Base-by-base conservation (phyloP, 2,329 filamentous ascomycete species). In the Ophiostoma ulmi region DNA sequence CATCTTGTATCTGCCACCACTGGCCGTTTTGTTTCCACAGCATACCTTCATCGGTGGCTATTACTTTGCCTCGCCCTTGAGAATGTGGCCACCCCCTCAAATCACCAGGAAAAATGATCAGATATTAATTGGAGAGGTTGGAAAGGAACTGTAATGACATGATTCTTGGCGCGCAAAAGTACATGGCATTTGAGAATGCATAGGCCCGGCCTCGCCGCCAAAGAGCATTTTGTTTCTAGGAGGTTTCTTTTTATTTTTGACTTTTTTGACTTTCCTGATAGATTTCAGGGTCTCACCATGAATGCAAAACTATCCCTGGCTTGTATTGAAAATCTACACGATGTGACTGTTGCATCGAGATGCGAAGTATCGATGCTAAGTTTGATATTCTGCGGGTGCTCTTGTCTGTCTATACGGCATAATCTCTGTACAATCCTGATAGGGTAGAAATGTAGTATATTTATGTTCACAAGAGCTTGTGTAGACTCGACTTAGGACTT, bases 91-190 rank as follows among this genome's bases (percentile, higher is more conserved):
- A 26, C 31, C 35, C 14, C 13, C 2, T 35, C 11, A 17, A 5
- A 7, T 22, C 7, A 11, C 13, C 5, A 31, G 13, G 55, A 17
- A 13, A 4, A 63, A 5, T 17, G 14, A 35, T 63, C 5, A 13
- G 5, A 14, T 63, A 63, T 35, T 26, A 63, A 63, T 36, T 31
- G 58, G 58, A 63, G 26, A 63, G 58, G 58, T 35, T 63, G 11
- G 26, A 1, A 35, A 17, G 58, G 14, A 31, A 22, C 13, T 11
- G 58, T 63, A 63, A 63, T 63, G 22, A 26, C 52, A 31, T 35
- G 58, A 20, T 48, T 26, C 58, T 63, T 63, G 26, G 26, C 58
- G 22, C 26, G 41, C 20, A 65, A 52, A 66, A 66, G 41, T 65
- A 65, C 68, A 31, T 69, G 61, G 41, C 39, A 65, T 35, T 38